Percentiles rank a stretch among this genome's conserved stretches.
phyloP scores from a whole-genome alignment of 116 monocot genomes.

The Thalassia testudinum region DNA sequence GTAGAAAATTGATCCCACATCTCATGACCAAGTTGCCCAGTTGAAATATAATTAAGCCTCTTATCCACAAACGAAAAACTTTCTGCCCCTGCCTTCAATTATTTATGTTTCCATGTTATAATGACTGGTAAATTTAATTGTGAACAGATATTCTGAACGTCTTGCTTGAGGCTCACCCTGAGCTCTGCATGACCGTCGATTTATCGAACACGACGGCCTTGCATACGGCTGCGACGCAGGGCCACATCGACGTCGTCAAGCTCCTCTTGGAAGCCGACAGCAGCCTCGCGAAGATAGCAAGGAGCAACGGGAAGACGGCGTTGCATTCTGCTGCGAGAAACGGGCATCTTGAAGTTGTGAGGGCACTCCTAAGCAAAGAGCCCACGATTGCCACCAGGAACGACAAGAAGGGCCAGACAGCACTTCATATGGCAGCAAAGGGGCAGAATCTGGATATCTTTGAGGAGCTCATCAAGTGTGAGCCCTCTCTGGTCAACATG shows the following conservation, averaged over 20 bases:
- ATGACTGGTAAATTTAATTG: no score
- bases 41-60: no score
- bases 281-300: conserved; percentile 24
- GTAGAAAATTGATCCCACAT: no score
- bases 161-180: conserved; percentile 28
- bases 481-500: conserved; percentile 18
- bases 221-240: conserved; percentile 66
- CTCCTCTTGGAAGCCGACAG: conserved; percentile 52
- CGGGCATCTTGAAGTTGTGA: conserved; percentile 44
- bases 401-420: conserved; percentile 47
- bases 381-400: conserved; percentile 17
- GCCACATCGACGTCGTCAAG: conserved; percentile 56
- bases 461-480: conserved; percentile 21
- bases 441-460: conserved; percentile 39
- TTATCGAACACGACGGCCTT: conserved; percentile 59
- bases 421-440: conserved; percentile 48
- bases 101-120: no score
- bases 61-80: no score
- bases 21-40: no score
- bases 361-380: conserved; percentile 25
- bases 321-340: conserved; percentile 37
- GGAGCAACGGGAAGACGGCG: conserved; percentile 30
- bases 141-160: conserved; percentile 40
- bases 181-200: conserved; percentile 56
- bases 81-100: no score